Percentiles rank a stretch among this genome's conserved stretches.
Conservation (phyloP, 108 stramenopile genomes). For the Seminavis robusta region DNA sequence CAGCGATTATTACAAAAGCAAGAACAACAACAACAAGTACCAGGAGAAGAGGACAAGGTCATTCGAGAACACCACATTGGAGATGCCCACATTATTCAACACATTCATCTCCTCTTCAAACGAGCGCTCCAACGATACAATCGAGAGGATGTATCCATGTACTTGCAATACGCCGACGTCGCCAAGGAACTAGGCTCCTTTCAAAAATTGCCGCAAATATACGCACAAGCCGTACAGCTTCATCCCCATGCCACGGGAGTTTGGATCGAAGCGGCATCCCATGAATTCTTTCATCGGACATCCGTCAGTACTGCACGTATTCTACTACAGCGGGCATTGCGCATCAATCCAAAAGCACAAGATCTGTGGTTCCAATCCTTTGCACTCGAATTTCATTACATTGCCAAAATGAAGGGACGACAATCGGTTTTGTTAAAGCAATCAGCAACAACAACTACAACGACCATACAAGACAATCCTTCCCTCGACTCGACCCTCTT, state of each 20-base stretch:
- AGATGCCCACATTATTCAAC: constrained; percentile 71
- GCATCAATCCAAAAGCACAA: constrained; percentile 54
- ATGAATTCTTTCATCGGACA: constrained; percentile 78
- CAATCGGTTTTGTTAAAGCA: constrained; percentile 37
- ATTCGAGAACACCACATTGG: constrained; percentile 32
- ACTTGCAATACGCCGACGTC: constrained; percentile 73
- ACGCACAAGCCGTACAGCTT: constrained; percentile 75
- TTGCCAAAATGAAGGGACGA: constrained; percentile 69
- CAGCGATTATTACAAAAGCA: constrained; percentile 29
- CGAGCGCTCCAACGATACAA: constrained; percentile 70
- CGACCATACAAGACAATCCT: not conserved
- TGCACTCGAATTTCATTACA: constrained; percentile 79
- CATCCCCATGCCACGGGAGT: constrained; percentile 73
- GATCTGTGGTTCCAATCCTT: constrained; percentile 85
- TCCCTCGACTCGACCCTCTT: not conserved
- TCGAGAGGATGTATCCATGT: constrained; percentile 57
- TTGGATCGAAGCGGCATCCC: constrained; percentile 83
- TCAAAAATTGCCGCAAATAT: constrained; percentile 47
- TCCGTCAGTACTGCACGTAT: constrained; percentile 74
- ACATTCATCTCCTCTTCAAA: constrained; percentile 76
- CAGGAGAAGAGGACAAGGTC: constrained; percentile 18
- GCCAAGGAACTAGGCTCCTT: constrained; percentile 49
- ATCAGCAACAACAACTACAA: constrained; percentile 12
- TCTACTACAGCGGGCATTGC: constrained; percentile 77
- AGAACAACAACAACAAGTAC: constrained; percentile 10